phyloP scores from a whole-genome alignment of 2,329 filamentous ascomycete species.

The Calonectria montana region DNA sequence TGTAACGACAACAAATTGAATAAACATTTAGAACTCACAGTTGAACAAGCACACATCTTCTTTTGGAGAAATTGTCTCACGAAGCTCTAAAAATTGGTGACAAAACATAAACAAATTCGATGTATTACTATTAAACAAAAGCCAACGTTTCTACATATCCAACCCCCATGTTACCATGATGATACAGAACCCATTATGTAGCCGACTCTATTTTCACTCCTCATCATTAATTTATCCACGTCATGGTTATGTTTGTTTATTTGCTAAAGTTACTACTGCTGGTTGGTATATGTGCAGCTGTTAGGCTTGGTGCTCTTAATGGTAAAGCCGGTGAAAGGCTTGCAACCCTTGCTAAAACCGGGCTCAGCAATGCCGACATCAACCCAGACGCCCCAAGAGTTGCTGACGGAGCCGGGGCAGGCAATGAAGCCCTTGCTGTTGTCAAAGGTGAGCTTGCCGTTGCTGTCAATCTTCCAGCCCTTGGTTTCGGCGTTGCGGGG shows the following conservation, averaged over 20 bases:
- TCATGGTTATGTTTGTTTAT: background rate
- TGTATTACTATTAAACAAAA: background rate
- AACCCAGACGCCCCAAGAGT: conserved; percentile 55
- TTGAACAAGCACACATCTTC: background rate
- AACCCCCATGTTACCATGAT: background rate
- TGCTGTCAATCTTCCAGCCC: conserved; percentile 58
- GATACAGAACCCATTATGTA: background rate
- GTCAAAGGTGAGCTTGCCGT: conserved; percentile 59
- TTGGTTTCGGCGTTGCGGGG: conserved; percentile 57
- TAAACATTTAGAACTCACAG: background rate
- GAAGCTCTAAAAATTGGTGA: too few species aligned
- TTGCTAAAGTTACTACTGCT: background rate
- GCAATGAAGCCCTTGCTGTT: conserved; percentile 58
- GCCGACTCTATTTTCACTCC: background rate
- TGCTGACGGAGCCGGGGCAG: conserved; percentile 59
- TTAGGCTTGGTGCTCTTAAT: conserved; percentile 45
- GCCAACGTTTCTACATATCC: background rate
- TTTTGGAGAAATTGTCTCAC: too few species aligned
- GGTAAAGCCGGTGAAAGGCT: conserved; percentile 49
- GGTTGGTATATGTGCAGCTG: conserved; percentile 49
- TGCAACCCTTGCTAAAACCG: conserved; percentile 50
- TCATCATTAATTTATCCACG: background rate
- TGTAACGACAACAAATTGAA: too few species aligned
- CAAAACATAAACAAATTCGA: background rate
- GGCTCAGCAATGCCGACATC: conserved; percentile 47